phyloP scores from a whole-genome alignment of 2,329 filamentous ascomycete species.

The Knoxdaviesia capensis region DNA sequence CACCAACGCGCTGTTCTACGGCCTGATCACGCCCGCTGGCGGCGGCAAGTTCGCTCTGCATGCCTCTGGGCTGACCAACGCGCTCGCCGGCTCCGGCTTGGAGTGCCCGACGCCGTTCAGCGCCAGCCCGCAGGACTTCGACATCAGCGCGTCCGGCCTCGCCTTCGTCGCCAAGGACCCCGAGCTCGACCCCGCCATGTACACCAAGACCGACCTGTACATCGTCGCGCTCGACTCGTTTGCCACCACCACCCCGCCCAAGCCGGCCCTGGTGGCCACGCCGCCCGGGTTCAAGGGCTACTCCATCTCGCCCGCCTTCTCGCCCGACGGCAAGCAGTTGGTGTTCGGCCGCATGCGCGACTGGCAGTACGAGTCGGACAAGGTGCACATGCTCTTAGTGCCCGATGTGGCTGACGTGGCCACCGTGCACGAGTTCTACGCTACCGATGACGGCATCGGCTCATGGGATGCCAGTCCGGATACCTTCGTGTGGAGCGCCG shows the following conservation, averaged over 20 bases:
- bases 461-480: constrained; percentile 38
- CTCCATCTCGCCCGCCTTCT: constrained; percentile 48
- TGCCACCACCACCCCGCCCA: constrained; percentile 24
- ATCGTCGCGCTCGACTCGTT: constrained; percentile 45
- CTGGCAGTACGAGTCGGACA: constrained; percentile 65
- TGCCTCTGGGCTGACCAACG: constrained; percentile 34
- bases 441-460: constrained; percentile 40
- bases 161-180: constrained; percentile 62
- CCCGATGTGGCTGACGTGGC: constrained; percentile 36
- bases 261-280: constrained; percentile 19
- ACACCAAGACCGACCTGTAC: constrained; percentile 71
- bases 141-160: constrained; percentile 44
- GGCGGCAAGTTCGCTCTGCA: constrained; percentile 20
- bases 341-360: constrained; percentile 65
- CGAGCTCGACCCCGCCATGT: constrained; percentile 45
- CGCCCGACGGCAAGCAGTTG: constrained; percentile 46
- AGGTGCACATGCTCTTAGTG: constrained; percentile 45
- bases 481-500: constrained; percentile 32
- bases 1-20: constrained; percentile 54
- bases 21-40: constrained; percentile 29
- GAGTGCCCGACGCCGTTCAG: constrained; percentile 59
- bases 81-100: constrained; percentile 36
- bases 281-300: constrained; percentile 45
- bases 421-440: constrained; percentile 41
- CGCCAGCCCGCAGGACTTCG: constrained; percentile 63